phyloP scores from a whole-genome alignment of 208 protist species.

The Porcisia deanei region DNA sequence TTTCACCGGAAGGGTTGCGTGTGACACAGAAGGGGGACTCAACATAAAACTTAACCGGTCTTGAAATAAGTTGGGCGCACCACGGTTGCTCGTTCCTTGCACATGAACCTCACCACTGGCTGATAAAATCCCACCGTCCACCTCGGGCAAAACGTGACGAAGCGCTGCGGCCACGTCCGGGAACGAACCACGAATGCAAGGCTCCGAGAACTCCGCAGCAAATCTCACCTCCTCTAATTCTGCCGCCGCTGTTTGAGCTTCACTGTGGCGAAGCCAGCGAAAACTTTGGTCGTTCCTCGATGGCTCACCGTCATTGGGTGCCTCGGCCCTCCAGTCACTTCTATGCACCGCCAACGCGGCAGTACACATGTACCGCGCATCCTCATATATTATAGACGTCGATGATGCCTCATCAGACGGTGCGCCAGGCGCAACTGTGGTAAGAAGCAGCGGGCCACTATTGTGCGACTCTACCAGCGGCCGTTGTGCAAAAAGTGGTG shows the following conservation, averaged over 20 bases:
- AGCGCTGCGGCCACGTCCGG: slow-evolving; percentile 29
- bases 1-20: not conserved
- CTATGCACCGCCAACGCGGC: slow-evolving; percentile 36
- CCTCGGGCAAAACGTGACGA: not conserved
- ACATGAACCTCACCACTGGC: not conserved
- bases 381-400: slow-evolving; percentile 5
- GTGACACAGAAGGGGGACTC: slow-evolving; percentile 13
- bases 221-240: slow-evolving; percentile 50
- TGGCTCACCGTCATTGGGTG: too few relatives aligned
- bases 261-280: not conserved
- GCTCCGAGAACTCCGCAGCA: slow-evolving; percentile 47
- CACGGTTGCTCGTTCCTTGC: not conserved
- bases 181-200: slow-evolving; percentile 37
- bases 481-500: slow-evolving; percentile 65
- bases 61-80: slow-evolving; percentile 1
- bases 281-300: not conserved
- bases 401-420: slow-evolving; percentile 3
- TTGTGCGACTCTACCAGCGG: slow-evolving; percentile 19
- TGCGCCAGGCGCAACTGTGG: not conserved
- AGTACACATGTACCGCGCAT: slow-evolving; percentile 47
- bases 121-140: not conserved
- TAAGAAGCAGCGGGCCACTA: not conserved
- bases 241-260: slow-evolving; percentile 4
- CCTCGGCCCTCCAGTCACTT: not conserved
- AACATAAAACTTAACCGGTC: slow-evolving; percentile 9